Base-by-base conservation (phyloP, 257 asterid species). In the Plantago major region DNA sequence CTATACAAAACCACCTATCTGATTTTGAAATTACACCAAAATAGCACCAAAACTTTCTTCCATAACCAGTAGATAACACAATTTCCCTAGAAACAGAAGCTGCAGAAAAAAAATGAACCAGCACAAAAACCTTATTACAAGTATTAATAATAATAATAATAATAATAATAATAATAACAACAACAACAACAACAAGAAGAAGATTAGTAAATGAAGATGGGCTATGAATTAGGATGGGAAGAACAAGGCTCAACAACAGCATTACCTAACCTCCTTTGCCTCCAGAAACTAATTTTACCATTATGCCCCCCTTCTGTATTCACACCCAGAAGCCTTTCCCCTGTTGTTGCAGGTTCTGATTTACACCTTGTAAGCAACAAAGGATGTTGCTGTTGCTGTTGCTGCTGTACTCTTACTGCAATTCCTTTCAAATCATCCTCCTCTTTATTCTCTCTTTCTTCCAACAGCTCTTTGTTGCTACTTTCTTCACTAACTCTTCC, bases 261-360 rank as follows among this genome's bases (percentile, higher is more conserved):
- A 47, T 18, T 18, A 1, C 65, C 82, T 43, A 80, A 79, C 78
- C 87, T 75, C 67, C 43, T 72, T 61, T 65, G 77, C 62, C 51
- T 71, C 46, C 64, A 70, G 46, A 76, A 72, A 64, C 58, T 71
- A 48, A 75, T 63, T 52, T 82, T 30, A 30, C 37, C 5, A 30
- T 30, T 30, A 30, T 30, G 37, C 37, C 37, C 37, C 5, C 5
- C 4, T 30, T 30, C 5, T 5, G 5, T 5, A 30, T 5, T 5
- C 37, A 30, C 80, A 68, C 73, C 77, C 62, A 56, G 63, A 5
- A 88, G 86, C 75, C 87, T 75, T 64, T 73, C 88, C 18, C 90
- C 95, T 47, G 76, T 88, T 80, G 76, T 79, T 45, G 95, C 90
- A 18, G 97, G 97, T 65, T 82, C 96, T 51, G 98, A 91, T 84